Percentiles rank a stretch among this genome's conserved stretches.
phyloP scores from a whole-genome alignment of 345 rosid genomes.

The Atalantia buxifolia region DNA sequence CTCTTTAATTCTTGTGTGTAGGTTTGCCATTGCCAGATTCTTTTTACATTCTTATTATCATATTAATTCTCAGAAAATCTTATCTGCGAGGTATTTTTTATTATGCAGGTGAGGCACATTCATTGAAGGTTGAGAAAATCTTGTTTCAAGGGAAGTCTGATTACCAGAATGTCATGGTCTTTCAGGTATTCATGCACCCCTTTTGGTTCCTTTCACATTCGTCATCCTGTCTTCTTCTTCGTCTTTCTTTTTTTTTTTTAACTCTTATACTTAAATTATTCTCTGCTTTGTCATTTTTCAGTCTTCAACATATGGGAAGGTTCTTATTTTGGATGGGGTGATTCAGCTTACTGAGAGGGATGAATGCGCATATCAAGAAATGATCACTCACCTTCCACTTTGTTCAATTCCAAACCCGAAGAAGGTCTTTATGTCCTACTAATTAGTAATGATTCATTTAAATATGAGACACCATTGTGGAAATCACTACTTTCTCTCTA shows the following conservation, averaged over 20 bases:
- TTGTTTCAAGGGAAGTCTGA: conserved; percentile 86
- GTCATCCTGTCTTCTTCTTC: too few relatives aligned
- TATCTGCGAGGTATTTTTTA: neutral
- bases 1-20: neutral
- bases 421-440: conserved; percentile 44
- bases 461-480: neutral
- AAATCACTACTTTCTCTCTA: neutral
- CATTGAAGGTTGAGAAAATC: conserved; percentile 80
- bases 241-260: too few relatives aligned
- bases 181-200: conserved; percentile 50
- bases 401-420: conserved; percentile 88
- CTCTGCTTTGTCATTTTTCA: conserved; percentile 20
- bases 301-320: conserved; percentile 96
- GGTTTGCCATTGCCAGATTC: neutral
- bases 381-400: conserved; percentile 95
- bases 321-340: conserved; percentile 92
- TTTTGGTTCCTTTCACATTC: neutral
- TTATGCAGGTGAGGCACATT: conserved; percentile 90
- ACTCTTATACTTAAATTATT: neutral
- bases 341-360: conserved; percentile 96
- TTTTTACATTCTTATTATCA: neutral
- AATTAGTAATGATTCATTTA: neutral
- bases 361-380: conserved; percentile 98
- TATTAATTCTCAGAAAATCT: neutral
- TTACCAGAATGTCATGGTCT: conserved; percentile 85